Percentiles rank a stretch among this genome's conserved stretches.
These are phyloP conservation scores for Eucalyptus dawsonii DNA, from an alignment of 345 rosid species.

Conservation along the genomic window DNA sequence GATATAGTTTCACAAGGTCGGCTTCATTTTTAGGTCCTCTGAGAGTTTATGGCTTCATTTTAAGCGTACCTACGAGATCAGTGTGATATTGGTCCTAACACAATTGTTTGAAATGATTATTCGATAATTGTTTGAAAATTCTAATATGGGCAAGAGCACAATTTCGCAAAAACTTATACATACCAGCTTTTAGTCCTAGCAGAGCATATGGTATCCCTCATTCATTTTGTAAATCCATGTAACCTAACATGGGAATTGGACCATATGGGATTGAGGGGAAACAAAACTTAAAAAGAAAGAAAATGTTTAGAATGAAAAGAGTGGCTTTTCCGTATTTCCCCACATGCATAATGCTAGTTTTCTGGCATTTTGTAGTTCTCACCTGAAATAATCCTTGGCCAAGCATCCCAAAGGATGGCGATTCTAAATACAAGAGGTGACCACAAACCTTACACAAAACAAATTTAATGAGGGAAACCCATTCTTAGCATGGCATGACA, in stretches of 20 bases:
- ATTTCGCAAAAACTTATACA: neutral
- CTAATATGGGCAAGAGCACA: neutral
- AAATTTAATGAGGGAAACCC: neutral
- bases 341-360: neutral
- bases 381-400: neutral
- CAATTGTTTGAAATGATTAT: neutral
- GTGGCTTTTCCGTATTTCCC: neutral
- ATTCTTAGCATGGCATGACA: neutral
- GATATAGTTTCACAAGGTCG: neutral
- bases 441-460: neutral
- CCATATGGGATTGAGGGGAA: neutral
- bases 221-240: neutral
- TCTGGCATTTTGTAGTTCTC: neutral
- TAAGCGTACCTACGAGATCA: neutral
- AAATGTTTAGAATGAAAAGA: neutral
- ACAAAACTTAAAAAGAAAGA: neutral
- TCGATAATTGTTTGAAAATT: neutral
- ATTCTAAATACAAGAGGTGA: neutral
- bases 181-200: neutral
- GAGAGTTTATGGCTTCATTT: neutral
- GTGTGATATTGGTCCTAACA: neutral
- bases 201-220: neutral
- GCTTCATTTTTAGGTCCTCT: neutral
- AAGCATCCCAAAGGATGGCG: neutral
- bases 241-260: neutral